Base-by-base conservation (phyloP, 179 eudicot genomes). In the Spergularia azorica region DNA sequence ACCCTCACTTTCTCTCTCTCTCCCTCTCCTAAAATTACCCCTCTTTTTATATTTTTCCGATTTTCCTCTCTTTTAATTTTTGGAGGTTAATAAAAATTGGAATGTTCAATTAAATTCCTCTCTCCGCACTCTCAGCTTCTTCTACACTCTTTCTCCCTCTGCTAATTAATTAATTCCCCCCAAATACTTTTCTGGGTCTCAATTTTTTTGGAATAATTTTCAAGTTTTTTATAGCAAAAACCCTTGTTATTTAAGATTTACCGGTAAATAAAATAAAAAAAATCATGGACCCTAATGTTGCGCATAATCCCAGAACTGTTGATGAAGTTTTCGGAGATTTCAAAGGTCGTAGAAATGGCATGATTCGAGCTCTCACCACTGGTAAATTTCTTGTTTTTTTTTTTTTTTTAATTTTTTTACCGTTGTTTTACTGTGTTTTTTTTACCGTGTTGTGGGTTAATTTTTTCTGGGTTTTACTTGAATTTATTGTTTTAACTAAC, bases 291-390 rank as follows among this genome's bases (percentile, higher is more conserved):
- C 87, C 81, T 13, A 81, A 50, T 62, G 90, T 84, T 9, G 82
- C 76, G 78, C 85, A 89, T 73, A 90, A 89, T 83, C 95, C 93
- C 51, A 86, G 93, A 41, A 86, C 97, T 0, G 95, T 92, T 2
- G 97, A 92, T 79, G 97, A 90, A 70, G 95, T 92, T 63, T 92
- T 88, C 63, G 83, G 86, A 80, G 95, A 92, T 80, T 89, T 89
- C 77, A 92, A 90, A 77, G 95, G 95, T 64, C 87, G 97, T 11
- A 74, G 93, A 58, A 82, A 91, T 76, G 97, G 87, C 62, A 80
- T 92, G 71, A 84, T 92, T 71, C 88, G 88, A 83, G 97, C 97
- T 76, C 97, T 92, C 50, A 90, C 97, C 61, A 51, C 82, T 13
- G 97, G 97, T 92, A 74, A 21, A 41, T 61, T 2, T 21, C 13